phyloP scores from a whole-genome alignment of 192 early-diverging fungal genomes.

The Coemansia sp. region DNA sequence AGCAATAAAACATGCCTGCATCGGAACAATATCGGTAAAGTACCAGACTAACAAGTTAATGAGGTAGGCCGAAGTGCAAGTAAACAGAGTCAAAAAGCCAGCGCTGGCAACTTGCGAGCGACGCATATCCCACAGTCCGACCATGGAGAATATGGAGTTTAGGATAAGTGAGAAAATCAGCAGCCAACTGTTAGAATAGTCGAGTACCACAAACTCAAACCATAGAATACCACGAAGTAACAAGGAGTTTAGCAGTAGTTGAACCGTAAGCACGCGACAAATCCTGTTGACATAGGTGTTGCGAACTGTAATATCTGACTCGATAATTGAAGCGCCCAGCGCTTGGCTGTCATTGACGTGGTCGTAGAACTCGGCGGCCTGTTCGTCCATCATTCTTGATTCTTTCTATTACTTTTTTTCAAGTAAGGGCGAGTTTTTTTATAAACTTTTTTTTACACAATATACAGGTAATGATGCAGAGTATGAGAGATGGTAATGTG shows the following conservation, averaged over 20 bases:
- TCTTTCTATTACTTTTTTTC: not conserved
- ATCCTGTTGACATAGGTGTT: slow-evolving; percentile 1
- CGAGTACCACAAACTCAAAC: not conserved
- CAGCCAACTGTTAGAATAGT: slow-evolving; percentile 8
- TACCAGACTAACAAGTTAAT: slow-evolving; percentile 3
- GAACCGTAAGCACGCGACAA: slow-evolving; percentile 1
- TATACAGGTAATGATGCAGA: not conserved
- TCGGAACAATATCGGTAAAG: not conserved
- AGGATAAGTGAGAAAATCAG: slow-evolving; percentile 9
- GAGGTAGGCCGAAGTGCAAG: slow-evolving; percentile 2
- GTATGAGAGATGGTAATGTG: not conserved
- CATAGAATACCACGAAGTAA: not conserved
- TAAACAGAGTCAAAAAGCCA: not conserved
- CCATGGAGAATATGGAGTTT: slow-evolving; percentile 7
- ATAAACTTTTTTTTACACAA: not conserved
- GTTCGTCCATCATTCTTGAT: slow-evolving; percentile 3
- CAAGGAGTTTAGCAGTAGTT: not conserved
- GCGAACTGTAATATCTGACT: not conserved
- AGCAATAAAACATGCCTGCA: slow-evolving; percentile 6
- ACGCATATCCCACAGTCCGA: not conserved
- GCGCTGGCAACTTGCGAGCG: slow-evolving; percentile 3
- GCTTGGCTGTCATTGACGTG: not conserved
- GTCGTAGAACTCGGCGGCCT: slow-evolving; percentile 7
- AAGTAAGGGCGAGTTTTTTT: not conserved
- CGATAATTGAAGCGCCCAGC: not conserved